A percentile compares a stretch with the other conserved stretches of the same genome.
phyloP scores from a whole-genome alignment of 441 rosid species.

The Erodium trifolium region DNA sequence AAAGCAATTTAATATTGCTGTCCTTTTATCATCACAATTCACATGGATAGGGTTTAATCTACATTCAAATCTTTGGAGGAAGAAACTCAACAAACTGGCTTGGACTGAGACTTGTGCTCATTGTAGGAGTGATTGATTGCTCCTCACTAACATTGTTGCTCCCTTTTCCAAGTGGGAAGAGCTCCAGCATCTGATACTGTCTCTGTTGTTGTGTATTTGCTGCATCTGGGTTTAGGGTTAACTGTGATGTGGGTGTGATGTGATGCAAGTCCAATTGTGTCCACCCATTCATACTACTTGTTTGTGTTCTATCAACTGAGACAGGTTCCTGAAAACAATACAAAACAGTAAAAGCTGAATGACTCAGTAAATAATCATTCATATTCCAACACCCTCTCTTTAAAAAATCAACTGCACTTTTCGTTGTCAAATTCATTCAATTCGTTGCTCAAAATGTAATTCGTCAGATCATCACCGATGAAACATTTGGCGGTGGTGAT shows the following conservation, averaged over 20 bases:
- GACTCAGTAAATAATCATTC: background rate
- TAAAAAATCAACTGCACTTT: background rate
- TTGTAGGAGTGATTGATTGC: conserved; percentile 24
- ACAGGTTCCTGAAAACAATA: conserved; percentile 22
- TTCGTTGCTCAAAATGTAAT: too few species aligned
- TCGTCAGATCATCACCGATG: too few species aligned
- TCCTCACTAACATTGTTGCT: conserved; percentile 17
- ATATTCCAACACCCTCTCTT: background rate
- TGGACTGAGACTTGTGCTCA: conserved; percentile 29
- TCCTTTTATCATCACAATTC: conserved; percentile 24
- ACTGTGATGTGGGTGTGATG: conserved; percentile 6
- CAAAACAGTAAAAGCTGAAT: conserved; percentile 7
- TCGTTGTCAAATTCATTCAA: too few species aligned
- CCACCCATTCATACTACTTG: conserved; percentile 23
- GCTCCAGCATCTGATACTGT: conserved; percentile 41
- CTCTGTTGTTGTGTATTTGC: conserved; percentile 10
- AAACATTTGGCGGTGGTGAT: too few species aligned
- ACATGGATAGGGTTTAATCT: conserved; percentile 30
- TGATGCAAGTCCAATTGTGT: conserved; percentile 22
- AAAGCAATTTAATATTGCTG: conserved; percentile 19
- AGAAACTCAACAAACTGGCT: conserved; percentile 53
- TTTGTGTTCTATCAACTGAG: conserved; percentile 18
- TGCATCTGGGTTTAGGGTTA: conserved; percentile 3
- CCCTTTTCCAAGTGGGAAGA: conserved; percentile 39
- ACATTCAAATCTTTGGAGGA: conserved; percentile 43